phyloP scores from a whole-genome alignment of 768 basidiomycete species.

The Tricholoma hemisulphureum region DNA sequence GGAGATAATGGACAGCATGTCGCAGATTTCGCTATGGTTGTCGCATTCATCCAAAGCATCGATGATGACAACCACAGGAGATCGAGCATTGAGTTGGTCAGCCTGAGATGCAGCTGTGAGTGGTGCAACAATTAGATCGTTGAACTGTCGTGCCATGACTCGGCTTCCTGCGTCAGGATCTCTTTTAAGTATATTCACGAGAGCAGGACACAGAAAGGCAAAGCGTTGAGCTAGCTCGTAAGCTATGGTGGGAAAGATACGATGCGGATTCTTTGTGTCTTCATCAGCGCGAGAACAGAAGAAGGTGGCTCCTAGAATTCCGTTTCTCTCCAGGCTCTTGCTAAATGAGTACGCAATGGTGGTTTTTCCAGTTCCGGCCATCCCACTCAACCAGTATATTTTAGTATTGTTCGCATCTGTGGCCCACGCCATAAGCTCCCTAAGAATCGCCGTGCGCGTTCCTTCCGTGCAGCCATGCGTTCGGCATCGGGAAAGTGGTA shows the following conservation, averaged over 20 bases:
- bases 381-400: neutral
- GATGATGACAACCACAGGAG: neutral
- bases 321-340: neutral
- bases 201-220: neutral
- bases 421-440: too few species aligned
- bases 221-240: neutral
- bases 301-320: neutral
- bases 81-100: too few species aligned
- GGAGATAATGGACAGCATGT: neutral
- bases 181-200: neutral
- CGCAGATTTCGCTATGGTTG: neutral
- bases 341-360: neutral
- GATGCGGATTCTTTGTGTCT: neutral
- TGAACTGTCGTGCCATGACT: neutral
- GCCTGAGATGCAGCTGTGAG: neutral
- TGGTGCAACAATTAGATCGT: neutral
- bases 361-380: neutral
- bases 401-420: too few species aligned
- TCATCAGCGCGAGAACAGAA: neutral
- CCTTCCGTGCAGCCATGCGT: too few species aligned
- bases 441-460: too few species aligned
- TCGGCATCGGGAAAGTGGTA: too few species aligned
- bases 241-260: neutral
- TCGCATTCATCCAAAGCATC: slow-evolving; percentile 4
- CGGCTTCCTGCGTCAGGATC: neutral